phyloP scores from a whole-genome alignment of 257 asterid genomes.

The Solanum pennellii region DNA sequence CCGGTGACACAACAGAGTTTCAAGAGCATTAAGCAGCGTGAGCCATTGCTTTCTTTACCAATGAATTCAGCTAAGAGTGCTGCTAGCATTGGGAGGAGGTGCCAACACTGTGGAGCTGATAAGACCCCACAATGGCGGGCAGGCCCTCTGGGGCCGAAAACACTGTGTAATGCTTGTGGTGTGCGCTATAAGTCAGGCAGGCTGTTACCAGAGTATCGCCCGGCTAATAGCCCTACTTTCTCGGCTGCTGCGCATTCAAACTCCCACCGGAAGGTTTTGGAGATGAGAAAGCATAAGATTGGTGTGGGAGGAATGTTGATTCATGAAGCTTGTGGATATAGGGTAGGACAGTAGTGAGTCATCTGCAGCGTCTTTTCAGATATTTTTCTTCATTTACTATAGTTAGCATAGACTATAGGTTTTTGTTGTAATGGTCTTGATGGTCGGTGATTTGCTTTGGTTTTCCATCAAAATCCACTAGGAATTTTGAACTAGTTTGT shows the following conservation, averaged over 20 bases:
- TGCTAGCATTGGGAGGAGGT: slow-evolving; percentile 45
- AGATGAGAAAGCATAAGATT: slow-evolving; percentile 75
- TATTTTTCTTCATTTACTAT: neutral
- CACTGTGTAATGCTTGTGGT: slow-evolving; percentile 88
- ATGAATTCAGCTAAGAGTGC: slow-evolving; percentile 1
- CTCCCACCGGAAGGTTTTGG: slow-evolving; percentile 76
- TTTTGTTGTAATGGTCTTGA: slow-evolving; percentile 20
- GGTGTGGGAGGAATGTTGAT: slow-evolving; percentile 15
- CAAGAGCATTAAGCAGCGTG: slow-evolving; percentile 21
- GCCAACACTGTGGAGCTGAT: slow-evolving; percentile 72
- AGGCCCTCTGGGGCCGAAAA: slow-evolving; percentile 80
- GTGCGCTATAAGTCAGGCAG: slow-evolving; percentile 87
- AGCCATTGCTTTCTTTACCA: slow-evolving; percentile 14
- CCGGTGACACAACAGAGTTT: slow-evolving; percentile 13
- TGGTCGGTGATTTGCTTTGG: slow-evolving; percentile 15
- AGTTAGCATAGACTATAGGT: slow-evolving; percentile 40
- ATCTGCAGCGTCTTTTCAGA: slow-evolving; percentile 12
- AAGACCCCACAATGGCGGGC: slow-evolving; percentile 95
- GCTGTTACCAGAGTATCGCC: slow-evolving; percentile 82
- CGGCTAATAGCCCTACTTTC: slow-evolving; percentile 75
- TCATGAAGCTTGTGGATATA: slow-evolving; percentile 45
- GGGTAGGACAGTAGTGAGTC: slow-evolving; percentile 38
- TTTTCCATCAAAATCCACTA: slow-evolving; percentile 19
- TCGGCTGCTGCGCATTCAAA: slow-evolving; percentile 55
- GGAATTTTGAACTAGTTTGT: slow-evolving; percentile 23